Evolutionary conservation across 768 basidiomycete species (phyloP).

Genomic region (Tulasnella calospora): DNA sequence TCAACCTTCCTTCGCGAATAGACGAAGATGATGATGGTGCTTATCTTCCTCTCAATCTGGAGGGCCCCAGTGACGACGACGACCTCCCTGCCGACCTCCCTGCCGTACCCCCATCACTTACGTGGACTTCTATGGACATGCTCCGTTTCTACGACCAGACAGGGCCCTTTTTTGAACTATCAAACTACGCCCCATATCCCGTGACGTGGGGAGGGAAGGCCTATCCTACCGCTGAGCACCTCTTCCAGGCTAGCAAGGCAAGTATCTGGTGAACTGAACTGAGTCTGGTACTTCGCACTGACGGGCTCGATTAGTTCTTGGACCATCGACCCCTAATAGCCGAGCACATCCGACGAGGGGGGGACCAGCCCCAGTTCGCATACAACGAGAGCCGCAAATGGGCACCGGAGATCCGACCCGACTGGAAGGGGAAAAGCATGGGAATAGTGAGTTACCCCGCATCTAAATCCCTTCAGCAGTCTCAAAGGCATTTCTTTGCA

Average conservation of each 20-base stretch:
- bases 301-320: slow-evolving; percentile 24
- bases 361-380: not conserved
- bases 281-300: not conserved
- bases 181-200: slow-evolving; percentile 61
- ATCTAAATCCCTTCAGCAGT: not conserved
- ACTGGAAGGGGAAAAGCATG: slow-evolving; percentile 28
- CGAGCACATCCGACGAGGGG: slow-evolving; percentile 28
- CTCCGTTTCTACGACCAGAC: not conserved
- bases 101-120: not conserved
- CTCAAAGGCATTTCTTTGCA: slow-evolving; percentile 31
- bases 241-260: slow-evolving; percentile 56
- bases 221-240: slow-evolving; percentile 67
- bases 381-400: not conserved
- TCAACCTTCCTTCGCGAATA: too few relatives aligned
- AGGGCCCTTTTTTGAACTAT: slow-evolving; percentile 38
- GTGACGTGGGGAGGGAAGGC: slow-evolving; percentile 50
- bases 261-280: not conserved
- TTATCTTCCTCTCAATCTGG: too few relatives aligned
- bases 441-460: slow-evolving; percentile 10
- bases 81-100: not conserved
- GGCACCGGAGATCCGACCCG: not conserved
- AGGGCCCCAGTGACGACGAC: not conserved
- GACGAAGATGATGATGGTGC: not conserved
- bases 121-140: not conserved
- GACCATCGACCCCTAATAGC: slow-evolving; percentile 25